phyloP scores from a whole-genome alignment of 164 flowering plant genomes.

The Stephania yunnanensis region DNA sequence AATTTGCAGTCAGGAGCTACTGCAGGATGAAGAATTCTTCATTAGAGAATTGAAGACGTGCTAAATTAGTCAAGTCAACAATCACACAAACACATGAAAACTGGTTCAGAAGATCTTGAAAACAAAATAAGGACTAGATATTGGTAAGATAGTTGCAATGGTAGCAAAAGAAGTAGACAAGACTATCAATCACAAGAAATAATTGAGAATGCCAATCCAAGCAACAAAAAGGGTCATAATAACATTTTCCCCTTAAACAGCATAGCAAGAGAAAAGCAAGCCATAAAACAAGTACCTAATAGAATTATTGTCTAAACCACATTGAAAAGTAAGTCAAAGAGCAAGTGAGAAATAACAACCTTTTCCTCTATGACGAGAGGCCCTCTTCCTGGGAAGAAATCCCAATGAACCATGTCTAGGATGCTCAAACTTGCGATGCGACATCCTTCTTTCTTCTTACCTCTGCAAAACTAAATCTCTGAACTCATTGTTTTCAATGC shows the following conservation, averaged over 20 bases:
- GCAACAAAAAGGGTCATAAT: not conserved
- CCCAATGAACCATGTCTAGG: slow-evolving; percentile 65
- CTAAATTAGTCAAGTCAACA: too few species aligned
- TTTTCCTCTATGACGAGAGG: slow-evolving; percentile 64
- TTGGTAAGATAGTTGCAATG: too few species aligned
- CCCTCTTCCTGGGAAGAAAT: slow-evolving; percentile 65
- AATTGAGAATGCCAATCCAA: not conserved
- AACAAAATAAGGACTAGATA: too few species aligned
- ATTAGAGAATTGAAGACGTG: too few species aligned
- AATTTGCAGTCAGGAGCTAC: too few species aligned
- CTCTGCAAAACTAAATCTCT: slow-evolving; percentile 23
- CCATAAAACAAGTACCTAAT: not conserved
- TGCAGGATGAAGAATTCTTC: too few species aligned
- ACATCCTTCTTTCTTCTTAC: slow-evolving; percentile 29
- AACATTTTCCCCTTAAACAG: not conserved
- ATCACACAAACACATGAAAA: too few species aligned
- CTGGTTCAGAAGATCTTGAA: too few species aligned
- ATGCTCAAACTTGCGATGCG: slow-evolving; percentile 69
- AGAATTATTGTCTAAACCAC: not conserved
- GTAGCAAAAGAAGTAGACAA: too few species aligned
- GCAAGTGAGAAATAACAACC: slow-evolving; percentile 22
- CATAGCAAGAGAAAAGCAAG: not conserved
- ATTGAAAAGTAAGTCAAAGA: not conserved
- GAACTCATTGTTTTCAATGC: not conserved
- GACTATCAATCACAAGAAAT: not conserved